A percentile compares a stretch with the other conserved stretches of the same genome.
These are phyloP conservation scores for Clitocybe nebularis DNA, from an alignment of 1,284 basidiomycete species.

Conservation along the genomic window DNA sequence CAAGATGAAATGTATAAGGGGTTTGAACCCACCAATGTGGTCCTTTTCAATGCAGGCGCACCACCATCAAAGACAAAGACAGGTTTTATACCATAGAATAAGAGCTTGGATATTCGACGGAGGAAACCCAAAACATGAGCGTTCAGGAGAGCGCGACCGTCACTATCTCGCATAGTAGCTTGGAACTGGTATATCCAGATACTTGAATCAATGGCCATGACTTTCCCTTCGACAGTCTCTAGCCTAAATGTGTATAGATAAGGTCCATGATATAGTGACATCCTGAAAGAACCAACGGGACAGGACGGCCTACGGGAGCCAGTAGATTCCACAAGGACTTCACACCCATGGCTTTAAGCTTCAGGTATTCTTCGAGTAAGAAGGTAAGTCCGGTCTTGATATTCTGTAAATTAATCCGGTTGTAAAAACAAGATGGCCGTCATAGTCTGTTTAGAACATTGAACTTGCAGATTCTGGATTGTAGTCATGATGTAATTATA, in stretches of 20 bases:
- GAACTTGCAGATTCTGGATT: too few relatives aligned
- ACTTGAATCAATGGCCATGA: conserved; percentile 95
- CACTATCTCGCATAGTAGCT: conserved; percentile 98
- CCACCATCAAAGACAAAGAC: conserved; percentile 98
- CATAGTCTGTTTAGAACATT: too few relatives aligned
- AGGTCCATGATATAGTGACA: conserved; percentile 5
- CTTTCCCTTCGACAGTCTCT: conserved; percentile 88
- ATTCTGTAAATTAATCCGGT: too few relatives aligned
- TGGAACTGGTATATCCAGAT: conserved; percentile 99
- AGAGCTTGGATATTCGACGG: conserved; percentile 87
- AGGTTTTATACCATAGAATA: conserved; percentile 96
- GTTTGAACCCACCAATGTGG: conserved; percentile 65
- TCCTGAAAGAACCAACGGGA: conserved; percentile 53
- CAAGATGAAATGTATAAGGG: not conserved
- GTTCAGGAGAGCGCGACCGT: conserved; percentile 87
- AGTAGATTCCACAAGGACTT: conserved; percentile 94
- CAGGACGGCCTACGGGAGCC: conserved; percentile 83
- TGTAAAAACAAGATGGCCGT: too few relatives aligned
- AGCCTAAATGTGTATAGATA: conserved; percentile 46
- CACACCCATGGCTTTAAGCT: conserved; percentile 71
- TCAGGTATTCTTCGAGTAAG: conserved; percentile 5
- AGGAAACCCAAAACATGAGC: conserved; percentile 96
- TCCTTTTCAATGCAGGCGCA: conserved; percentile 83
- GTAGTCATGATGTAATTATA: too few relatives aligned
- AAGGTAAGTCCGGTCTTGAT: not conserved